Base-by-base conservation (phyloP, 129 eudicot genomes). In the Pittosporum tobira region DNA sequence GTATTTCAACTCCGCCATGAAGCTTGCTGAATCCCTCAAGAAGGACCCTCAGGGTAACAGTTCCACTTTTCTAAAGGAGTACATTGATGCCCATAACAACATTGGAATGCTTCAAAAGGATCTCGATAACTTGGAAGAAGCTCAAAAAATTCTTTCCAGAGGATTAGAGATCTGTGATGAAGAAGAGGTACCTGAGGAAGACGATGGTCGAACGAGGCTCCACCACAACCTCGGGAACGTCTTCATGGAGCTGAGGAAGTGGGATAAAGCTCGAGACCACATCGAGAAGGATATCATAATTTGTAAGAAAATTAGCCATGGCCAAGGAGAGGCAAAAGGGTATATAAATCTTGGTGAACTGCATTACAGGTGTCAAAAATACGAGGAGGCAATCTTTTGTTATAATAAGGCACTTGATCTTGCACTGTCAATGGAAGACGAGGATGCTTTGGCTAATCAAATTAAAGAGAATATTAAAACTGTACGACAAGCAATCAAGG, bases 261-360 rank as follows among this genome's bases (percentile, higher is more conserved):
- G 96, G 99, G 79, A 72, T 46, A 64, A 79, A 63, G 96, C 99
- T 16, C 64, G 60, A 47, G 59, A 61, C 29, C 88, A 93, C 71
- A 81, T 93, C 55, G 70, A 79, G 77, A 84, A 87, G 66, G 99
- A 93, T 60, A 87, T 93, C 24, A 36, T 59, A 28, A 93, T 93
- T 42, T 93, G 99, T 66, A 62, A 77, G 15, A 61, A 65, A 31
- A 87, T 93, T 38, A 73, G 78, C 50, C 99, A 93, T 72, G 31
- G 69, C 50, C 91, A 81, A 77, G 99, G 99, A 59, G 96, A 93
- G 73, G 96, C 99, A 18, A 93, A 93, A 60, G 99, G 99, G 45
- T 93, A 74, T 62, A 72, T 87, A 21, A 93, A 93, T 75, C 96
- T 83, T 26, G 99, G 99, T 43, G 99, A 83, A 71, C 59, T 87